phyloP scores from a whole-genome alignment of 768 basidiomycete genomes.

The Hebeloma cylindrosporum region DNA sequence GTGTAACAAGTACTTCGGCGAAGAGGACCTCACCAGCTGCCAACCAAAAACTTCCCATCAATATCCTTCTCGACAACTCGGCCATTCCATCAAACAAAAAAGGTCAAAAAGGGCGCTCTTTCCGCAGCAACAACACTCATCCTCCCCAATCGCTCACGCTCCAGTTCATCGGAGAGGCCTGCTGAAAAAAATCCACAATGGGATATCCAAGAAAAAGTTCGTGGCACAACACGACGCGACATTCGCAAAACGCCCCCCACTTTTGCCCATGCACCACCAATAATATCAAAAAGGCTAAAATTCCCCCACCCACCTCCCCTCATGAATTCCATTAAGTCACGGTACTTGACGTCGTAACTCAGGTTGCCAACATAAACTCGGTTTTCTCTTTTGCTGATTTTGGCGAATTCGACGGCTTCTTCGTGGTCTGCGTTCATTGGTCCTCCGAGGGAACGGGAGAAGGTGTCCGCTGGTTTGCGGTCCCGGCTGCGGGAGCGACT shows the following conservation, averaged over 20 bases:
- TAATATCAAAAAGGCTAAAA: constrained; percentile 31
- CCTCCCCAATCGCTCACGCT: constrained; percentile 39
- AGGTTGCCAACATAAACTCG: constrained; percentile 98
- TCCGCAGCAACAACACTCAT: constrained; percentile 29
- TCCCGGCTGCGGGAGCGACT: constrained; percentile 70
- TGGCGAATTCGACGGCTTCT: constrained; percentile 94
- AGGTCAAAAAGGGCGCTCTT: constrained; percentile 32
- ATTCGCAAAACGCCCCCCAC: constrained; percentile 8
- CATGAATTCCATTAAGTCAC: constrained; percentile 99
- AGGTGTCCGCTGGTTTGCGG: constrained; percentile 60
- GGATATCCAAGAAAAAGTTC: too few species aligned
- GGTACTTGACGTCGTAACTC: constrained; percentile 97
- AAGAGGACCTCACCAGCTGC: constrained; percentile 99
- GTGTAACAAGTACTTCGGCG: constrained; percentile 98
- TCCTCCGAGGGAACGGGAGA: constrained; percentile 79
- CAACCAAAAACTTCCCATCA: constrained; percentile 92
- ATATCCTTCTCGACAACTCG: constrained; percentile 80
- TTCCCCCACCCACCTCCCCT: constrained; percentile 98
- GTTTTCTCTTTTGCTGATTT: constrained; percentile 96
- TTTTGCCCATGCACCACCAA: constrained; percentile 29
- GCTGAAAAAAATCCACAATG: constrained; percentile 14
- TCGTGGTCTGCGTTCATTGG: constrained; percentile 90
- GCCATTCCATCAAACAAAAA: constrained; percentile 47
- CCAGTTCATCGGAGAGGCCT: constrained; percentile 40
- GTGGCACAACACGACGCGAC: too few species aligned